Evolutionary conservation across 768 basidiomycete genomes (phyloP).

Genomic region (Coprinellus aureogranulatus): DNA sequence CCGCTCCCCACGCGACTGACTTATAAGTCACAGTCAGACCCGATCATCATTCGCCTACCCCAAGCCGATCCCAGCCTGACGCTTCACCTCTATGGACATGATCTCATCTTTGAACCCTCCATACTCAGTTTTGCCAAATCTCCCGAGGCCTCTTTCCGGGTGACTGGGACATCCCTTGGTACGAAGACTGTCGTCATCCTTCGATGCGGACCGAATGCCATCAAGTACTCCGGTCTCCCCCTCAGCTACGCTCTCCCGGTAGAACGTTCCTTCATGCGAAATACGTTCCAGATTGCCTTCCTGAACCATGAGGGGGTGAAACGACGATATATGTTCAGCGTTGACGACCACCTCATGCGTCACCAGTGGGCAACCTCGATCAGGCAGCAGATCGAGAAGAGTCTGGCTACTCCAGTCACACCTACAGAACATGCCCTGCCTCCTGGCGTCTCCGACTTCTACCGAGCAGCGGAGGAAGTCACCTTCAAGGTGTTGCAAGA

Average conservation of each 20-base stretch:
- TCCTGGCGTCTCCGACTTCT: conserved; percentile 43
- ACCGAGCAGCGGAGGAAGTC: conserved; percentile 68
- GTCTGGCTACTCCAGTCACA: conserved; percentile 26
- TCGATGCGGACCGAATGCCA: conserved; percentile 79
- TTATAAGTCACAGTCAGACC: conserved; percentile 85
- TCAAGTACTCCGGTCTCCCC: conserved; percentile 78
- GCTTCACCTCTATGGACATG: conserved; percentile 85
- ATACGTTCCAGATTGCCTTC: conserved; percentile 94
- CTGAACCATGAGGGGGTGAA: conserved; percentile 60
- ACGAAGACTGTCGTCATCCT: conserved; percentile 79
- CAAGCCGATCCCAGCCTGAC: conserved; percentile 78
- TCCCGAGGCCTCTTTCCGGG: conserved; percentile 82
- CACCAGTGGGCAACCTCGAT: conserved; percentile 72
- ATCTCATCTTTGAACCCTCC: conserved; percentile 84
- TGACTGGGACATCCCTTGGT: conserved; percentile 85
- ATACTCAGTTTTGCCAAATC: conserved; percentile 76
- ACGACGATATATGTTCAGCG: conserved; percentile 93
- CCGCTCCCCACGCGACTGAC: conserved; percentile 76
- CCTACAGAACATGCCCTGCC: conserved; percentile 32
- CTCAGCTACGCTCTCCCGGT: conserved; percentile 74
- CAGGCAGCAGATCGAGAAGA: conserved; percentile 62
- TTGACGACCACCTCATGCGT: conserved; percentile 74
- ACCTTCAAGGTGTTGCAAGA: conserved; percentile 85
- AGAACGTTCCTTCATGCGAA: conserved; percentile 93
- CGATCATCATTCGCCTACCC: conserved; percentile 82